These are phyloP conservation scores for Letharia columbiana DNA, from an alignment of 495 filamentous ascomycete species.

Conservation along the genomic window DNA sequence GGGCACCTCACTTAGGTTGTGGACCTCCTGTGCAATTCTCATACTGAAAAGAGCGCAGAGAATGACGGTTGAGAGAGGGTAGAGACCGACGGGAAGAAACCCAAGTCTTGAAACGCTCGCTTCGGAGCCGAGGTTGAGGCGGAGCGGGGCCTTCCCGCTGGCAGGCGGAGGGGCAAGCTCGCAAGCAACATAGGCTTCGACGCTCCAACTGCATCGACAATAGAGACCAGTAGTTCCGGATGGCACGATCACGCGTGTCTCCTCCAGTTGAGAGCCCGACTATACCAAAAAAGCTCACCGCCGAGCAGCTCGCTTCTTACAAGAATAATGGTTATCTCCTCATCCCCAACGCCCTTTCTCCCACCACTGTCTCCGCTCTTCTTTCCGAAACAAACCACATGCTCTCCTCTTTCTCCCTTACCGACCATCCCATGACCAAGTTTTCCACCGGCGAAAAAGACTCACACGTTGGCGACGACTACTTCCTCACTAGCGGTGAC, in stretches of 20 bases:
- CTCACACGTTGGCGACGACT: slow-evolving; percentile 81
- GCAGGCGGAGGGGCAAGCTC: too few species aligned
- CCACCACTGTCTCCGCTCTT: slow-evolving; percentile 54
- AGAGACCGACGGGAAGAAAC: neutral
- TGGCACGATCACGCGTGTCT: slow-evolving; percentile 20
- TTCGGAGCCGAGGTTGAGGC: neutral
- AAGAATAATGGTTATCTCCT: slow-evolving; percentile 80
- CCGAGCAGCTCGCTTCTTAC: slow-evolving; percentile 63
- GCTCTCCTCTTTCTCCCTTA: slow-evolving; percentile 64
- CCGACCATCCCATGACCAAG: slow-evolving; percentile 80
- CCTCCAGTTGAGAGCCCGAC: slow-evolving; percentile 3
- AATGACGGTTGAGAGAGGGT: neutral
- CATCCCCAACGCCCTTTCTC: slow-evolving; percentile 66
- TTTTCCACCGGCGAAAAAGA: slow-evolving; percentile 72
- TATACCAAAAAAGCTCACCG: slow-evolving; percentile 47
- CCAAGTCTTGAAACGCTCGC: neutral
- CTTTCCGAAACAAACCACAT: slow-evolving; percentile 64
- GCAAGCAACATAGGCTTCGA: neutral
- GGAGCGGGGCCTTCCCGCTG: too few species aligned
- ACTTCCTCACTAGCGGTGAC: slow-evolving; percentile 83
- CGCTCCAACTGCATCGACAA: neutral
- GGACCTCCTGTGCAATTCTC: neutral
- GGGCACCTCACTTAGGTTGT: neutral
- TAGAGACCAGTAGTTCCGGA: neutral
- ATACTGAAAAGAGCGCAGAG: neutral